Base-by-base conservation (phyloP, 1,284 basidiomycete species). In the Ganoderma resinaceum region DNA sequence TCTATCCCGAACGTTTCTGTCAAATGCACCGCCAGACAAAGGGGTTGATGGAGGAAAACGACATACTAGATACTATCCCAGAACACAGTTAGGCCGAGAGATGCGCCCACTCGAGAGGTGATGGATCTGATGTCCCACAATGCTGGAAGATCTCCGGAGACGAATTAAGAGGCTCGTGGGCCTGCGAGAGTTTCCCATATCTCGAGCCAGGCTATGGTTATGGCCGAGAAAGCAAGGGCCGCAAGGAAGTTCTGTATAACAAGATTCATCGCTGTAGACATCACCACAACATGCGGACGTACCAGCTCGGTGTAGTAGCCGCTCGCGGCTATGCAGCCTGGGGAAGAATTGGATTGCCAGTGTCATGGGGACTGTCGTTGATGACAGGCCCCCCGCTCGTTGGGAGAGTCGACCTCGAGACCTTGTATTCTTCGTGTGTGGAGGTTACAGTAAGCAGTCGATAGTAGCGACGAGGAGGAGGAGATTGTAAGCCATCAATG, bases 391-490 rank as follows among this genome's bases (percentile, higher is more conserved):
- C n/a, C 37, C 12, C 26, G 20, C 18, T 20, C 55, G 55, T 23
- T 29, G 55, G 31, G 12, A 35, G n/a, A 23, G 23, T 40, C 23
- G 23, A 40, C 58, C 58, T 60, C 58, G 58, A 60, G 58, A 60
- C 58, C 58, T 40, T 42, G 58, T 60, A 40, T 60, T 60, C 35
- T 16, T n/a, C 11, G 3, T 23, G 29, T 20, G 57, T 23, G 37
- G 58, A 1, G 29, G 23, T 20, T n/a, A 46, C 16, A 31, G 31
- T 20, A 12, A 6, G 23, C 14, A 49, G 46, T 49, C 46, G 23
- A 23, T 23, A n/a, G 4, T 26, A 23, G 37, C 12, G 23, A 60
- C 38, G 58, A 60, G 23, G 35, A 37, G 9, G 37, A 33, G 14
- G n/a, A 59, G 37, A 23, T 42, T 12, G 58, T 37, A 7, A 29